phyloP scores from a whole-genome alignment of 2,329 filamentous ascomycete genomes.

The Nothopassalora personata region DNA sequence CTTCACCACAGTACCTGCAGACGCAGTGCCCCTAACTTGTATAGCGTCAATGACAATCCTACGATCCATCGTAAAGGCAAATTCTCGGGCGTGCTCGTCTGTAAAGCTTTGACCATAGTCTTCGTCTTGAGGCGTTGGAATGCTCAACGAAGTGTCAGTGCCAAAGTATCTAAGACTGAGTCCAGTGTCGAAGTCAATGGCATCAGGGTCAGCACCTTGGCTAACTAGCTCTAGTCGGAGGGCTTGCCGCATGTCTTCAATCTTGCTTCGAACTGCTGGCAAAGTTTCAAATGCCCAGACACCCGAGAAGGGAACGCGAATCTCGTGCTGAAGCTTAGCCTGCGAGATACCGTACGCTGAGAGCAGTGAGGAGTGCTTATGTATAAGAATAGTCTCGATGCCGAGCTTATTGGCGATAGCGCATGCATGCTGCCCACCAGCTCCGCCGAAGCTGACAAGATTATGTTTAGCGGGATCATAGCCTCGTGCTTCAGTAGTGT shows the following conservation, averaged over 20 bases:
- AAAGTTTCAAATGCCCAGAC: slow-evolving; percentile 53
- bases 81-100: slow-evolving; percentile 37
- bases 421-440: slow-evolving; percentile 80
- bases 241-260: slow-evolving; percentile 27
- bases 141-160: slow-evolving; percentile 47
- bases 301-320: slow-evolving; percentile 57
- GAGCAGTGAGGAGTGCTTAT: slow-evolving; percentile 76
- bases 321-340: slow-evolving; percentile 83
- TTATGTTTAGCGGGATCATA: slow-evolving; percentile 81
- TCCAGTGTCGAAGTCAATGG: slow-evolving; percentile 41
- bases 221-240: slow-evolving; percentile 36
- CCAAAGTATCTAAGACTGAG: slow-evolving; percentile 48
- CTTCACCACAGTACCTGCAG: background rate
- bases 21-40: slow-evolving; percentile 25
- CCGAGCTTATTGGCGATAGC: slow-evolving; percentile 76
- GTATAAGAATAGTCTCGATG: slow-evolving; percentile 74
- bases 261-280: slow-evolving; percentile 42
- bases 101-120: slow-evolving; percentile 37
- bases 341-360: slow-evolving; percentile 40
- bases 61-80: slow-evolving; percentile 37
- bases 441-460: slow-evolving; percentile 81
- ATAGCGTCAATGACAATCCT: slow-evolving; percentile 39
- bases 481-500: slow-evolving; percentile 80
- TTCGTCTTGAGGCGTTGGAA: slow-evolving; percentile 36
- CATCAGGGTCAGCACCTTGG: slow-evolving; percentile 41